A percentile compares a stretch with the other conserved stretches of the same genome.
Evolutionary conservation across 2,329 filamentous ascomycete genomes (phyloP).

Genomic region (Cephalotrichum gorgonifer): DNA sequence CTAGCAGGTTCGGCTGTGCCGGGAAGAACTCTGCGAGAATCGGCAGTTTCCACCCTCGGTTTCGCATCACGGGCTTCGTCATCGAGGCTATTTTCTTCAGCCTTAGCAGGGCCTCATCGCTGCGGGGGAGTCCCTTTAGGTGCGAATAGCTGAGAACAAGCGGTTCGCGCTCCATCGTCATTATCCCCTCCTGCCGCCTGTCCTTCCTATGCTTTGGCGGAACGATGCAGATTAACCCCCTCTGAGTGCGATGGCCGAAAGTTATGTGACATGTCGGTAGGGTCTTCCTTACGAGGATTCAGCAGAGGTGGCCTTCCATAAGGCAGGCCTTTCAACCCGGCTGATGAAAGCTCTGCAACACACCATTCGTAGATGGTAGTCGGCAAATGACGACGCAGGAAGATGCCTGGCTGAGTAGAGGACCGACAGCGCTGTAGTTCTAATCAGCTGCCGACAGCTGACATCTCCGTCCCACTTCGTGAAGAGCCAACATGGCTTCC

Average conservation of each 20-base stretch:
- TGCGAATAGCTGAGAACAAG: constrained; percentile 38
- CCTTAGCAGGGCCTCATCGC: constrained; percentile 42
- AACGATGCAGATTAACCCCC: too few relatives aligned
- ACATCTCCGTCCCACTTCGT: too few relatives aligned
- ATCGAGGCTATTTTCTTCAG: constrained; percentile 76
- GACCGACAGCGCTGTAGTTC: too few relatives aligned
- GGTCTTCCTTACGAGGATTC: background rate
- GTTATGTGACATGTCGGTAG: background rate
- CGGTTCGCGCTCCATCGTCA: constrained; percentile 26
- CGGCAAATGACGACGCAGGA: background rate
- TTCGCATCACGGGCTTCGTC: constrained; percentile 92
- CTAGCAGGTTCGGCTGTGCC: constrained; percentile 60
- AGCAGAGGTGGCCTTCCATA: background rate
- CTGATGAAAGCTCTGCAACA: background rate
- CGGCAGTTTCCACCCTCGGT: constrained; percentile 68
- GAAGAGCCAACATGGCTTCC: too few relatives aligned
- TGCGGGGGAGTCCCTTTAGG: constrained; percentile 32
- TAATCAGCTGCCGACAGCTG: too few relatives aligned
- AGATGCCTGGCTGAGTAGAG: background rate
- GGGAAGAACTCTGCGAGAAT: constrained; percentile 82
- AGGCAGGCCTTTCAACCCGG: background rate
- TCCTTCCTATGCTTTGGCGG: too few relatives aligned
- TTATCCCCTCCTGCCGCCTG: background rate
- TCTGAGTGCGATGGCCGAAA: too few relatives aligned
- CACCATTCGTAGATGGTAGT: background rate